These are phyloP conservation scores for Ceratobasidium sp. DNA, from an alignment of 1,284 basidiomycete species.

Conservation along the genomic window DNA sequence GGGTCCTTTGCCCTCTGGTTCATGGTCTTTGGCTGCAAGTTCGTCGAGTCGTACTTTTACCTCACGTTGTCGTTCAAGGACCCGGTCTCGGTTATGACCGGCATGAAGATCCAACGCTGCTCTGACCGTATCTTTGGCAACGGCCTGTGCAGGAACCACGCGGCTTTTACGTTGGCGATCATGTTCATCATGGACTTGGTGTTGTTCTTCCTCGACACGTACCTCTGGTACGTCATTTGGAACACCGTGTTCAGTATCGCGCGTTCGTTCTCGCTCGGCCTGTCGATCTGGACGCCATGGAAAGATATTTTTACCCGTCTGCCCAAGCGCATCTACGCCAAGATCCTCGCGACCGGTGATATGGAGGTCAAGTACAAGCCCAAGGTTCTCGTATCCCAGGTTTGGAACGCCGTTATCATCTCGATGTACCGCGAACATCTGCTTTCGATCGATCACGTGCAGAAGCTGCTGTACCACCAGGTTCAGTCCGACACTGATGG, in stretches of 20 bases:
- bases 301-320: conserved; percentile 91
- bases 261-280: conserved; percentile 85
- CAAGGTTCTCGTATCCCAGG: conserved; percentile 94
- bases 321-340: conserved; percentile 94
- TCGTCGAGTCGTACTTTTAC: conserved; percentile 95
- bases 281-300: conserved; percentile 98
- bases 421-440: conserved; percentile 99
- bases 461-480: conserved; percentile 94
- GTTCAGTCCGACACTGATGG: conserved; percentile 85
- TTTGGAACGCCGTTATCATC: conserved; percentile 98
- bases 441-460: conserved; percentile 95
- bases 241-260: conserved; percentile 86
- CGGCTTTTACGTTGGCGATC: conserved; percentile 90
- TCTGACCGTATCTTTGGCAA: conserved; percentile 84
- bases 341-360: conserved; percentile 87
- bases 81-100: conserved; percentile 89
- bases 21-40: conserved; percentile 92
- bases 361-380: conserved; percentile 98
- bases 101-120: conserved; percentile 92
- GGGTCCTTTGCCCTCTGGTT: conserved; percentile 85
- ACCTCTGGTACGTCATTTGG: conserved; percentile 98
- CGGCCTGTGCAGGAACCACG: conserved; percentile 85
- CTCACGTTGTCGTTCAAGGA: conserved; percentile 91
- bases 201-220: conserved; percentile 96
- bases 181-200: conserved; percentile 97